These are phyloP conservation scores for Phalaenopsis equestris DNA, from an alignment of 106 monocot genomes.

Conservation along the genomic window DNA sequence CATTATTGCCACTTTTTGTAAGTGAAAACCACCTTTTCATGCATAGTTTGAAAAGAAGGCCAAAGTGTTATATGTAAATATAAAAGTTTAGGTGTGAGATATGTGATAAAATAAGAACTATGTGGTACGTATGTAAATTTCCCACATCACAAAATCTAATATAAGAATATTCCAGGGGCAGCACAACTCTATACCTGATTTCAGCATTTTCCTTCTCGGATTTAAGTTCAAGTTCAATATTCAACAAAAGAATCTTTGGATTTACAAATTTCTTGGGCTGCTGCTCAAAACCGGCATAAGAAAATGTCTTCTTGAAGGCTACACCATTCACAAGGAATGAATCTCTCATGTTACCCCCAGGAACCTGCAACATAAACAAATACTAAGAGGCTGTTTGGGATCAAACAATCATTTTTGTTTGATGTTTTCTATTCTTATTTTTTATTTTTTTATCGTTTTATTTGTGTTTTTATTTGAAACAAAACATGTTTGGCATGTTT, in stretches of 20 bases:
- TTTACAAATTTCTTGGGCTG: constrained; percentile 96
- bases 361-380: constrained; percentile 40
- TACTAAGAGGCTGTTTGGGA: neutral
- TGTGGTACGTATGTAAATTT: too few relatives aligned
- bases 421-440: too few relatives aligned
- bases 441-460: too few relatives aligned
- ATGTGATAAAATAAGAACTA: too few relatives aligned
- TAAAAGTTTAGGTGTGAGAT: too few relatives aligned
- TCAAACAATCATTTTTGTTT: neutral
- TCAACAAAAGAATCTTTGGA: constrained; percentile 89
- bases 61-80: too few relatives aligned
- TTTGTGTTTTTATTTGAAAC: too few relatives aligned
- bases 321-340: constrained; percentile 98
- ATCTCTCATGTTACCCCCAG: constrained; percentile 95
- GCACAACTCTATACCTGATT: constrained; percentile 49
- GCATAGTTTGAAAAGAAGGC: too few relatives aligned
- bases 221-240: constrained; percentile 94
- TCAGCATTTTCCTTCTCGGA: constrained; percentile 99
- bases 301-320: constrained; percentile 99
- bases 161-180: neutral
- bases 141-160: neutral
- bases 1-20: too few relatives aligned
- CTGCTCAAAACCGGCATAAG: constrained; percentile 99
- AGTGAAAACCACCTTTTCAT: too few relatives aligned
- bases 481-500: too few relatives aligned